Percentiles rank a stretch among this genome's conserved stretches.
Evolutionary conservation across 176 grass and related monocot species (phyloP).

Genomic region (Themeda triandra): DNA sequence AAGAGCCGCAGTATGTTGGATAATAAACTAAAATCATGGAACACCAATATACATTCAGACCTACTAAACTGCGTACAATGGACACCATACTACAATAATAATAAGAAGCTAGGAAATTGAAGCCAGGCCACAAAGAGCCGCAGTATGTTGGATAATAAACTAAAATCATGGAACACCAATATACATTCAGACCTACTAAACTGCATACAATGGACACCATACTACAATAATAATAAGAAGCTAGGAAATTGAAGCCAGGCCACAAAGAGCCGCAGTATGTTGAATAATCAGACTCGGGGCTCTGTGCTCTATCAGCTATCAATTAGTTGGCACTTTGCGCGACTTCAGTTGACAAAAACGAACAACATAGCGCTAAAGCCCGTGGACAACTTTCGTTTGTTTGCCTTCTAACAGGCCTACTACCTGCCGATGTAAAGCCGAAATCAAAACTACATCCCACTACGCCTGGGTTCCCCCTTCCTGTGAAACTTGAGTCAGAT

Average conservation of each 20-base stretch:
- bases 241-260: not conserved
- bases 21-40: no score
- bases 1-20: not conserved
- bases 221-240: not conserved
- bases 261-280: not conserved
- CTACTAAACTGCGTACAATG: not conserved
- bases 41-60: not conserved
- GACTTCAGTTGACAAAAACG: no score
- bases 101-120: not conserved
- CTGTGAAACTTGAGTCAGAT: no score
- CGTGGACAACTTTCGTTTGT: no score
- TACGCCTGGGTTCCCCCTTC: no score
- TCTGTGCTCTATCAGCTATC: no score
- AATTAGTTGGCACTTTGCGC: no score
- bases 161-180: not conserved
- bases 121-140: not conserved
- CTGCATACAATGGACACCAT: not conserved
- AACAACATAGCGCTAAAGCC: no score
- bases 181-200: conserved; percentile 1
- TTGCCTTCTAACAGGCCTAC: no score
- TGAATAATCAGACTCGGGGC: not conserved
- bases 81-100: not conserved
- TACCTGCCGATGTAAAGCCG: no score
- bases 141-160: not conserved
- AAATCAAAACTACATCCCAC: no score